Base-by-base conservation (phyloP, 495 filamentous ascomycete species). In the Trichoderma orchidacearum region DNA sequence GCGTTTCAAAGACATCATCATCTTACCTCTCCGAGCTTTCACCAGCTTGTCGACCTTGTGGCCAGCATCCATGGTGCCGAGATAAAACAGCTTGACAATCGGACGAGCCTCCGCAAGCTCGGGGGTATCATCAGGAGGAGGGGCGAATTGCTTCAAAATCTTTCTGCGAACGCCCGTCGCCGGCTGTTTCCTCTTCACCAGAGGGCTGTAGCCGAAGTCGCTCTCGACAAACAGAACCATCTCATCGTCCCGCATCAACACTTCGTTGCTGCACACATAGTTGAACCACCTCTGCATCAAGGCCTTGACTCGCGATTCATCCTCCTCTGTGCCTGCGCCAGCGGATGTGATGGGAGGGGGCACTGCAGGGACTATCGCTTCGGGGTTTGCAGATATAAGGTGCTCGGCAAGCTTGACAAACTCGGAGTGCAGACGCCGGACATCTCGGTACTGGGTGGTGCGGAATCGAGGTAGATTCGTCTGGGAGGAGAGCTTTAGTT, bases 381-480 rank as follows among this genome's bases (percentile, higher is more conserved):
- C 94, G 11, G 94, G 94, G 64, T 96, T 96, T 13, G 91, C 88
- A 31, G 90, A 94, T 61, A 96, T 87, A 29, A 99, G 75, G 66
- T 99, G 94, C 54, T 95, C 88, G 25, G 88, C 89, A 23, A 99
- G 84, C 65, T 97, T 97, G 57, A 85, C 77, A 63, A 99, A 99
- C 66, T 99, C 94, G 50, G 88, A 86, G 69, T 99, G 93, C 25
- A 93, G 86, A 36, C 94, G 86, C 58, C 93, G 86, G 55, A 99
- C 87, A 68, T 97, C 94, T 64, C 94, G 89, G 70, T 96, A 97
- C 67, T 97, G 94, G 8, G 94, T 97, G 2, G 94, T 96, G 60
- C 94, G 81, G 72, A 96, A 99, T 61, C 92, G 90, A 51, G 92
- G 92, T 17, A 99, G 87, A 72, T 97, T 97, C 56, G 94, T 97